These are phyloP conservation scores for Bacterosira constricta DNA, from an alignment of 108 stramenopile genomes.

Conservation along the genomic window DNA sequence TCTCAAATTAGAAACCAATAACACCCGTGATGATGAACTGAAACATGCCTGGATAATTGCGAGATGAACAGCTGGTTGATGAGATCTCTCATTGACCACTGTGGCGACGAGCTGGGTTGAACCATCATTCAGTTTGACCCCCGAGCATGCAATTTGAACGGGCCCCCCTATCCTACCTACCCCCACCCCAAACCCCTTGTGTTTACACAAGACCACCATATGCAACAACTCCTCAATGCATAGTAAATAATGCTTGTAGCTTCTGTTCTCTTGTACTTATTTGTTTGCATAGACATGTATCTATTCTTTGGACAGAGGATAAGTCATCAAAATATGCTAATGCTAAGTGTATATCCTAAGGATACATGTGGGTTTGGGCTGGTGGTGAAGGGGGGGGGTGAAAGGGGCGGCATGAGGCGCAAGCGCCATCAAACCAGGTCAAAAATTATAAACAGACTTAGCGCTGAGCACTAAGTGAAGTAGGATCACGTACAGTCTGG, in stretches of 20 bases:
- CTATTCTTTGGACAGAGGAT: too few relatives aligned
- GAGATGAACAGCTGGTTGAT: constrained; percentile 29
- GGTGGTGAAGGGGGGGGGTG: too few relatives aligned
- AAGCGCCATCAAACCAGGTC: constrained; percentile 84
- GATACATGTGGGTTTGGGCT: too few relatives aligned
- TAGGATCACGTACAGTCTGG: constrained; percentile 77
- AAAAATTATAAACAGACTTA: constrained; percentile 80
- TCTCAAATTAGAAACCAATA: constrained; percentile 27
- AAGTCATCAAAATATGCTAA: too few relatives aligned
- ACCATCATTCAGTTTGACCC: constrained; percentile 35
- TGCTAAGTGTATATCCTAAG: too few relatives aligned
- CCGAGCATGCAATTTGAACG: constrained; percentile 40
- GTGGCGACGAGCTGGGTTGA: constrained; percentile 43
- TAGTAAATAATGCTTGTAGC: too few relatives aligned
- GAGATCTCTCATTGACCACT: constrained; percentile 1
- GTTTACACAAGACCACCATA: too few relatives aligned
- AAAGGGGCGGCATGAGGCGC: constrained; percentile 80
- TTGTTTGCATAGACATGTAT: too few relatives aligned
- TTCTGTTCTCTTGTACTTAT: too few relatives aligned
- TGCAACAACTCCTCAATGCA: too few relatives aligned
- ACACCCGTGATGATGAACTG: constrained; percentile 33
- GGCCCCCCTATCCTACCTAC: constrained; percentile 29
- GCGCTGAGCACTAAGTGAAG: constrained; percentile 65
- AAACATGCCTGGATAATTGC: constrained; percentile 37
- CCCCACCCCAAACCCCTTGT: constrained; percentile 2